phyloP scores from a whole-genome alignment of 2,329 filamentous ascomycete genomes.

The Exophiala calicioides region DNA sequence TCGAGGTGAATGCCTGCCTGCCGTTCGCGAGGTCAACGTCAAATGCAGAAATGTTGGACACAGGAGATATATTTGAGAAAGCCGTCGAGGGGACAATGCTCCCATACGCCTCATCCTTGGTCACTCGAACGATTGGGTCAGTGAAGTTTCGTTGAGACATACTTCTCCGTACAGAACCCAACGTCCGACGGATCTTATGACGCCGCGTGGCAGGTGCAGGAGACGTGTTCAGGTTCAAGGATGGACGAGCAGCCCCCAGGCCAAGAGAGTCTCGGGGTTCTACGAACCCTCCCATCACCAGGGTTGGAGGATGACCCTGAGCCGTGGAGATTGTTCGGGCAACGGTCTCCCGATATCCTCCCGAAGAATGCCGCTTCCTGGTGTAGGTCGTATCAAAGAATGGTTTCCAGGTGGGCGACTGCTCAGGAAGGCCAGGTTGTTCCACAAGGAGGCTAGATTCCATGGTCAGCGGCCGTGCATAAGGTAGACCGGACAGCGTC shows the following conservation, averaged over 20 bases:
- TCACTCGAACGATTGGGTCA: constrained; percentile 29
- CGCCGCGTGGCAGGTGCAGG: constrained; percentile 10
- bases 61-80: constrained; percentile 31
- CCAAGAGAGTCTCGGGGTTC: constrained; percentile 16
- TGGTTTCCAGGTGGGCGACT: constrained; percentile 38
- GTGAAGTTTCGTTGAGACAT: constrained; percentile 29
- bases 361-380: constrained; percentile 43
- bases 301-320: constrained; percentile 15
- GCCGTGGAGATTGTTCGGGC: constrained; percentile 19
- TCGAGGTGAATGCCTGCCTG: constrained; percentile 30
- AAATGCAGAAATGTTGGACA: constrained; percentile 35
- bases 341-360: constrained; percentile 20
- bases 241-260: constrained; percentile 9
- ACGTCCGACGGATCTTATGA: constrained; percentile 35
- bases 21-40: constrained; percentile 33
- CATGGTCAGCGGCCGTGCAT: constrained; percentile 20
- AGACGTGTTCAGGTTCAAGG: constrained; percentile 1
- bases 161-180: constrained; percentile 35
- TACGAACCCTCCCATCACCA: constrained; percentile 22
- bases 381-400: constrained; percentile 41
- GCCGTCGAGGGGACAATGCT: constrained; percentile 25
- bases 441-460: constrained; percentile 14
- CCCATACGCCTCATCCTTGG: constrained; percentile 28
- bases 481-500: constrained; percentile 41
- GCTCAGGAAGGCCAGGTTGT: constrained; percentile 12